Base-by-base conservation (phyloP, 169 alveolate genomes). In the Cystoisospora suis region DNA sequence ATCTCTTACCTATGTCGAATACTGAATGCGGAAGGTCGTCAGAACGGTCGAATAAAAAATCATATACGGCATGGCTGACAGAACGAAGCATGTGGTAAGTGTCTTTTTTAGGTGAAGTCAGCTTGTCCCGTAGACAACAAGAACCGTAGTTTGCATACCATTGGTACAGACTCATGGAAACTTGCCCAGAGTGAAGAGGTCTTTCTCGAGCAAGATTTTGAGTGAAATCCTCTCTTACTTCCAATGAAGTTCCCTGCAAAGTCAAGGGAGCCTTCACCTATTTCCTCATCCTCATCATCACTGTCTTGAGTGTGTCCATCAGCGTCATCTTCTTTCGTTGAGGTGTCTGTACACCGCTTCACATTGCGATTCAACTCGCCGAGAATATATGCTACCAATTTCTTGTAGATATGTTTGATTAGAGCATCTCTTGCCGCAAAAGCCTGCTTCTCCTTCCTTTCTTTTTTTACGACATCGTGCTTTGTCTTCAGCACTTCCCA, bases 201-300 rank as follows among this genome's bases (percentile, higher is more conserved):
- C n/a, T n/a, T n/a, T n/a, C n/a, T n/a, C n/a, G n/a, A n/a, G n/a
- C n/a, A n/a, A n/a, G n/a, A n/a, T n/a, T n/a, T n/a, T n/a, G n/a
- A n/a, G n/a, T n/a, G n/a, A n/a, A n/a, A n/a, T n/a, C n/a, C 36
- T 59, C 6, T 0, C 89, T 81, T 81, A 81, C 89, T 81, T 61
- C 89, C 89, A 56, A 81, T 81, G 79, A 58, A 59, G 75, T 29
- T 36, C 29, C 29, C 75, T 29, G 75, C 42, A 36, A 6, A 4
- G 5, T 20, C 29, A 9, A 9, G 23, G 29, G 36, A 4, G 75
- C 29, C 75, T 59, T 59, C 75, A 3, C 29, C 75, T 5, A 27
- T 36, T 29, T 9, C 29, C 36, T 20, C 29, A 9, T 59, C 75
- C 5, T 59, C 75, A 7, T 29, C 20, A 9, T 59, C 75, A 6